Percentiles rank a stretch among this genome's conserved stretches.
Conservation (phyloP, 2,329 filamentous ascomycete species). For the Pseudogymnoascus verrucosus region DNA sequence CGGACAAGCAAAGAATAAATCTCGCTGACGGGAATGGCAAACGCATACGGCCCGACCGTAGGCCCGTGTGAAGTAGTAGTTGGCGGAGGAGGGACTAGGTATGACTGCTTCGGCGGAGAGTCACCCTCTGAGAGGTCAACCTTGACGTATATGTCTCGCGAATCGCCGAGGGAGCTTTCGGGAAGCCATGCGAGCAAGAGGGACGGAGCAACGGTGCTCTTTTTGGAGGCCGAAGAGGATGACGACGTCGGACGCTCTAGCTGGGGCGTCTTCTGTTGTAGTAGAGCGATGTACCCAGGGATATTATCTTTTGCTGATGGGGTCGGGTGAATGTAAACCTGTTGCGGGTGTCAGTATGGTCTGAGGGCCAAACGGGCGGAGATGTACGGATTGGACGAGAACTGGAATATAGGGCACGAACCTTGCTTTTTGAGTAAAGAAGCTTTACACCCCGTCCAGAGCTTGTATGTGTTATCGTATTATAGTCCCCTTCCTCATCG, state of each 20-base stretch:
- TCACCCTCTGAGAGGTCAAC: slow-evolving; percentile 81
- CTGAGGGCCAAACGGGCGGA: slow-evolving; percentile 13
- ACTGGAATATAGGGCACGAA: slow-evolving; percentile 31
- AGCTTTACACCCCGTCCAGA: slow-evolving; percentile 83
- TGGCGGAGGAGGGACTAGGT: slow-evolving; percentile 85
- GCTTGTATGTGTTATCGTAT: slow-evolving; percentile 76
- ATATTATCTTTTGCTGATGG: slow-evolving; percentile 95
- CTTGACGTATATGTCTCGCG: slow-evolving; percentile 85
- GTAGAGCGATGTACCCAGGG: slow-evolving; percentile 80
- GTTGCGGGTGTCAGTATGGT: slow-evolving; percentile 20
- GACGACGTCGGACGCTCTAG: slow-evolving; percentile 24
- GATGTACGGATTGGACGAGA: neutral
- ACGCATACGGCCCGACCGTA: slow-evolving; percentile 72
- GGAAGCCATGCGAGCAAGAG: slow-evolving; percentile 90
- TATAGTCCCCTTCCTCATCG: slow-evolving; percentile 91
- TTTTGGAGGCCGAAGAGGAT: slow-evolving; percentile 32
- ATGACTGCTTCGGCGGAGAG: slow-evolving; percentile 74
- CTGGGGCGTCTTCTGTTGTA: slow-evolving; percentile 69
- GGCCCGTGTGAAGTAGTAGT: slow-evolving; percentile 69
- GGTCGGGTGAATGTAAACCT: slow-evolving; percentile 95
- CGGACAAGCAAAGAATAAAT: slow-evolving; percentile 87
- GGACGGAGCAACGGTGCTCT: slow-evolving; percentile 53
- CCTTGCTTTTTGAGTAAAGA: slow-evolving; percentile 94
- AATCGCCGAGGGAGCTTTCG: slow-evolving; percentile 78
- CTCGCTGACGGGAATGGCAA: slow-evolving; percentile 81